phyloP scores from a whole-genome alignment of 176 grass and related monocot genomes.

The Hyparrhenia diplandra region DNA sequence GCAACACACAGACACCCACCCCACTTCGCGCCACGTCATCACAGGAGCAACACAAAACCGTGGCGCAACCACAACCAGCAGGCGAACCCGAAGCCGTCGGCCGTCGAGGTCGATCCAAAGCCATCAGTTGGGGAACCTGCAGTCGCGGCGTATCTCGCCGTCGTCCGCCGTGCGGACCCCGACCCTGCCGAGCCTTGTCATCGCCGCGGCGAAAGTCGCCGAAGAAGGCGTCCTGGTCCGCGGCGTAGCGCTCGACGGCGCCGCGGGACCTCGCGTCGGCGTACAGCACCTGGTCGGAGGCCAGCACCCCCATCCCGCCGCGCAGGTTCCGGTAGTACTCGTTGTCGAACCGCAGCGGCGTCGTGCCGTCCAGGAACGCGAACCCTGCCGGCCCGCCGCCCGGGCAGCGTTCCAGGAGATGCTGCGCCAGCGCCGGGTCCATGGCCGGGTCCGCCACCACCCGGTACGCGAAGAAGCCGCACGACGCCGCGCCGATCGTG shows the following conservation, averaged over 20 bases:
- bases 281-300: conserved; percentile 60
- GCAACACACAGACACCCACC: background rate
- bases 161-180: conserved; percentile 33
- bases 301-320: conserved; percentile 39
- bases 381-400: conserved; percentile 1
- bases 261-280: conserved; percentile 41
- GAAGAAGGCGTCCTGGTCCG: conserved; percentile 44
- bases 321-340: conserved; percentile 52
- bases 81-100: background rate
- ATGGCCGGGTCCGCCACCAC: conserved; percentile 20
- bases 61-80: background rate
- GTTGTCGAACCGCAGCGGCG: conserved; percentile 54
- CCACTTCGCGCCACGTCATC: background rate
- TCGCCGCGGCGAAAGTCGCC: conserved; percentile 35
- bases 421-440: conserved; percentile 33
- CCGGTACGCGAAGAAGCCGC: conserved; percentile 38
- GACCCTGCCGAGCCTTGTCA: conserved; percentile 50
- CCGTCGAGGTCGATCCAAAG: too few relatives aligned
- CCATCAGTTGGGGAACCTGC: conserved; percentile 31
- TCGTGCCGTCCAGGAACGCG: conserved; percentile 46
- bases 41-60: background rate
- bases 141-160: conserved; percentile 59
- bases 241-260: conserved; percentile 45
- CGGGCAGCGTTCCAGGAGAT: conserved; percentile 23
- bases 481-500: conserved; percentile 45